Percentiles rank a stretch among this genome's conserved stretches.
Evolutionary conservation across 352 stramenopile species (phyloP).

Genomic region (Ophiocytium majus): DNA sequence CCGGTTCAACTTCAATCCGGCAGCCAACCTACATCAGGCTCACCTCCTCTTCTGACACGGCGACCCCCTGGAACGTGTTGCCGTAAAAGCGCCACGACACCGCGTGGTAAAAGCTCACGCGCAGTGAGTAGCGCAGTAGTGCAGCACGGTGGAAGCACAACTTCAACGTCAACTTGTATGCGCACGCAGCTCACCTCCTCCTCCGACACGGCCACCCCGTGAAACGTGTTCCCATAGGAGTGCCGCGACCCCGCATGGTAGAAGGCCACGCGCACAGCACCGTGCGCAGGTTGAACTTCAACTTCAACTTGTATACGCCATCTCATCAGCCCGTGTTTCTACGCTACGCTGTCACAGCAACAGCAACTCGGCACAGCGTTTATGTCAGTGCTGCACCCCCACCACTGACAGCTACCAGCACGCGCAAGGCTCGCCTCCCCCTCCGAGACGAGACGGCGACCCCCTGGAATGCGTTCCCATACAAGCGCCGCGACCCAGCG

Average conservation of each 20-base stretch:
- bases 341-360: no score
- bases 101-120: constrained; percentile 49
- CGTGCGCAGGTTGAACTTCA: no score
- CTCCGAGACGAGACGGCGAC: constrained; percentile 32
- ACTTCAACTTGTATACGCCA: no score
- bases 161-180: no score
- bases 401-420: no score
- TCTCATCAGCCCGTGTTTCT: no score
- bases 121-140: constrained; percentile 40
- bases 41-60: constrained; percentile 41
- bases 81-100: constrained; percentile 44
- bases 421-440: no score
- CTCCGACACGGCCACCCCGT: constrained; percentile 34
- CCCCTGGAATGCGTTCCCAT: constrained; percentile 53
- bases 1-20: no score
- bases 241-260: constrained; percentile 52
- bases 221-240: constrained; percentile 54
- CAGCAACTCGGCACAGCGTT: no score
- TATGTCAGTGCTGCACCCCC: no score
- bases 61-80: constrained; percentile 37
- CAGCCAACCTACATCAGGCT: no score
- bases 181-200: constrained; percentile 32
- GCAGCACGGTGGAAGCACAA: no score
- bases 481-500: constrained; percentile 52
- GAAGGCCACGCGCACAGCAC: constrained; percentile 44